These are phyloP conservation scores for Solanum bulbocastanum DNA, from an alignment of 257 asterid species.

Conservation along the genomic window DNA sequence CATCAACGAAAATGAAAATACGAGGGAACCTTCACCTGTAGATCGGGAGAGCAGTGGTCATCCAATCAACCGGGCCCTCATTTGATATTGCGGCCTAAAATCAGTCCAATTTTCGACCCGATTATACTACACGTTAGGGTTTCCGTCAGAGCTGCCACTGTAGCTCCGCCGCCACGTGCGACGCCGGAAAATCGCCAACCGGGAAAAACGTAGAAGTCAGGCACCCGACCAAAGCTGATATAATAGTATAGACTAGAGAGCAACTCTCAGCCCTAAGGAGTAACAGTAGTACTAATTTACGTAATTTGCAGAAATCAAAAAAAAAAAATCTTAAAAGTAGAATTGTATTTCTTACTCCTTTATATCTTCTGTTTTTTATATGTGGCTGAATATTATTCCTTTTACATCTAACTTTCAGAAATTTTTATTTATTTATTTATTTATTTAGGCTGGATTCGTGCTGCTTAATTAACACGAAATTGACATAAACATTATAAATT, in stretches of 20 bases:
- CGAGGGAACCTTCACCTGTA: background rate
- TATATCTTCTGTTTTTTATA: background rate
- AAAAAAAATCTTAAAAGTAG: background rate
- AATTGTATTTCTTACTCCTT: background rate
- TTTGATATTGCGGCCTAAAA: background rate
- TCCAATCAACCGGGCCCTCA: background rate
- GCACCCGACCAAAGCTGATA: background rate
- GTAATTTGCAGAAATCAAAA: background rate
- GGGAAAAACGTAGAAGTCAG: background rate
- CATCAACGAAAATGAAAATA: background rate
- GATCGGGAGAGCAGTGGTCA: background rate
- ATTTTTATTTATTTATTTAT: background rate
- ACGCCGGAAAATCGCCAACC: background rate
- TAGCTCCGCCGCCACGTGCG: background rate
- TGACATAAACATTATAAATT: background rate
- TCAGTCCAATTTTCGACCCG: background rate
- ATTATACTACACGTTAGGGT: background rate
- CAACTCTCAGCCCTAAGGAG: background rate
- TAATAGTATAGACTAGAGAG: too few species aligned
- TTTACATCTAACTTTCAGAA: background rate
- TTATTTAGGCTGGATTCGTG: background rate
- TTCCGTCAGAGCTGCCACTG: background rate
- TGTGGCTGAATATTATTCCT: background rate
- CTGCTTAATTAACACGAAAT: background rate
- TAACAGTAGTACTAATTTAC: background rate